Base-by-base conservation (phyloP, 345 rosid species). In the Turritis glabra region DNA sequence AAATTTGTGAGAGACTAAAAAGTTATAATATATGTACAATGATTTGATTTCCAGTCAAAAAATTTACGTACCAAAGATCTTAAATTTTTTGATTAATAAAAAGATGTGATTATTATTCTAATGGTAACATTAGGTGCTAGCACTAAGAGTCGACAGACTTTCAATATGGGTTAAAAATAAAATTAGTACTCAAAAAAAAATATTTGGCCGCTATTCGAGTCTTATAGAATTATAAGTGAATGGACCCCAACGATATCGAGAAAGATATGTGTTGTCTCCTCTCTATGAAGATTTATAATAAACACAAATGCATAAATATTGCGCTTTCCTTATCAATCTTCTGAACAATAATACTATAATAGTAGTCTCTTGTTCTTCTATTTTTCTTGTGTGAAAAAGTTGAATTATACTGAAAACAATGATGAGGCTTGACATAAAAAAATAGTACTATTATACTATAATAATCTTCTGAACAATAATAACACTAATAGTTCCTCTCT, bases 191-290 rank as follows among this genome's bases (percentile, higher is more conserved):
- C n/a, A n/a, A n/a, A n/a, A n/a, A n/a, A n/a, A n/a, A n/a, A n/a
- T n/a, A n/a, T 15, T 7, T 69, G 32, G 55, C 33, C 12, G 21
- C 54, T 32, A 71, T 25, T 56, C 6, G 40, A 43, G 21, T 54
- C 41, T 19, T 23, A 2, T 15, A 59, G 21, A 47, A 33, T 25
- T 18, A 38, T 61, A 8, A 43, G 17, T 35, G 23, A 8, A 54
- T 63, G 77, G 71, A 35, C 26, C 76, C 77, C 21, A 51, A 38
- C 3, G 27, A 73, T 29, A 73, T 64, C 26, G 17, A 47, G 37
- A 56, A 66, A 74, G 72, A 74, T 56, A 74, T 66, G 1, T 56
- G 40, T 21, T 58, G 73, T 66, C 78, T 66, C 59, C 73, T 66
- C 53, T 74, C 63, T 37, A 11, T 22, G 29, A 53, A 38, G 29